Conservation (phyloP, 2,329 filamentous ascomycete species). For the Beauveria medogensis region DNA sequence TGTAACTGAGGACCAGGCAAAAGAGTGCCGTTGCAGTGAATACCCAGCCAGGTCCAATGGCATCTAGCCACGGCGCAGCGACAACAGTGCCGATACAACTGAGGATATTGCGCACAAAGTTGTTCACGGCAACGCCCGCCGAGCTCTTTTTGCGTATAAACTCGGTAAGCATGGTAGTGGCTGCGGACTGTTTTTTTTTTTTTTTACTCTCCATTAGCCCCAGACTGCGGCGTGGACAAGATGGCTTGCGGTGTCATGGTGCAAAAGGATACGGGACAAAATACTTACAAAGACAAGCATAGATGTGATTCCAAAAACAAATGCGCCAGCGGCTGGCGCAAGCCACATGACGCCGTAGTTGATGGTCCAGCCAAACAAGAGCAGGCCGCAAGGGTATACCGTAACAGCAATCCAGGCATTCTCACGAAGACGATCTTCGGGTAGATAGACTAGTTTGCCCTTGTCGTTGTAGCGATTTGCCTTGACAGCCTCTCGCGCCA, state of each 20-base stretch:
- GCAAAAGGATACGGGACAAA: not conserved
- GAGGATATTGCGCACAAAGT: conserved; percentile 73
- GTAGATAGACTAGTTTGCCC: conserved; percentile 59
- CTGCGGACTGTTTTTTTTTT: conserved; percentile 33
- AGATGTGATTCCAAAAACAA: conserved; percentile 66
- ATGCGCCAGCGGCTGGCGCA: conserved; percentile 55
- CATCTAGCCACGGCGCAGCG: conserved; percentile 60
- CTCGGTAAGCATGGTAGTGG: conserved; percentile 78
- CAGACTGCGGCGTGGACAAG: too few species aligned
- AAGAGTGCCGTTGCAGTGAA: conserved; percentile 45
- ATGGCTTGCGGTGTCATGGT: not conserved
- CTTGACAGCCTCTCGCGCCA: conserved; percentile 65
- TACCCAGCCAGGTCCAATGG: conserved; percentile 68
- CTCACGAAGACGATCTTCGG: conserved; percentile 75
- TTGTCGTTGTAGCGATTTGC: conserved; percentile 60
- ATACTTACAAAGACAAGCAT: conserved; percentile 63
- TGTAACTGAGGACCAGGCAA: not conserved
- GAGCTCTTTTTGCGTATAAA: conserved; percentile 67
- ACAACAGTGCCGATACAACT: conserved; percentile 63
- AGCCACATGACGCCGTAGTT: conserved; percentile 58
- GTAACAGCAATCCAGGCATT: conserved; percentile 71
- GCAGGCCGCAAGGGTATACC: conserved; percentile 60
- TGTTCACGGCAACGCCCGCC: conserved; percentile 71
- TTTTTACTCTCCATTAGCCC: too few species aligned
- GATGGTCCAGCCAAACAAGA: conserved; percentile 72